These are phyloP conservation scores for Penstemon barbatus DNA, from an alignment of 257 asterid species.

Conservation along the genomic window DNA sequence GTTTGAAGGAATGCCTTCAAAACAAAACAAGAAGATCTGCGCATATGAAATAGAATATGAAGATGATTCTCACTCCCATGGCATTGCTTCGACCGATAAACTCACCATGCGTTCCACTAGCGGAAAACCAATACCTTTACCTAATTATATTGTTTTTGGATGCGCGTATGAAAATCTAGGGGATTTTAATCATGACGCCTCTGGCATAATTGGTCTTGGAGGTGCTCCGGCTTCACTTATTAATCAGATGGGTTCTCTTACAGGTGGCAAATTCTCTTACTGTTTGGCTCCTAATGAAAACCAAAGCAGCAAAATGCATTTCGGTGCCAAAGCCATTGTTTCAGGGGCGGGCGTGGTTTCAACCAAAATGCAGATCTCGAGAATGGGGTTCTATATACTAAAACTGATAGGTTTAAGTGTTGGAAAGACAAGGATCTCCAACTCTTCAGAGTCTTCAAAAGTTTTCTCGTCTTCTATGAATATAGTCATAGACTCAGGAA, in stretches of 20 bases:
- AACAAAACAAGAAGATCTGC: conserved; percentile 26
- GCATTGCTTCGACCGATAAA: conserved; percentile 35
- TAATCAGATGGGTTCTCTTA: conserved; percentile 39
- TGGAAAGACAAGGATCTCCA: conserved; percentile 19
- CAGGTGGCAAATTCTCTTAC: conserved; percentile 50
- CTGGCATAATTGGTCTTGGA: conserved; percentile 57
- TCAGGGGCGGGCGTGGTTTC: conserved; percentile 41
- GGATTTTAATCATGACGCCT: conserved; percentile 11
- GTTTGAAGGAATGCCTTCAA: conserved; percentile 28
- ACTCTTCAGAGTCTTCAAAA: neutral
- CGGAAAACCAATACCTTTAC: conserved; percentile 25
- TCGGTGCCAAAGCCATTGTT: conserved; percentile 37
- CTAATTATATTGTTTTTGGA: conserved; percentile 38
- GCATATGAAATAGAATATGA: conserved; percentile 21
- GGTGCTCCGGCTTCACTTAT: conserved; percentile 36
- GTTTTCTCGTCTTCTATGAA: neutral
- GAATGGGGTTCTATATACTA: conserved; percentile 25
- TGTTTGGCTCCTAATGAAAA: conserved; percentile 38
- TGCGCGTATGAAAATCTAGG: conserved; percentile 41
- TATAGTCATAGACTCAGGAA: conserved; percentile 46
- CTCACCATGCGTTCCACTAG: conserved; percentile 35
- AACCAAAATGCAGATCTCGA: conserved; percentile 20
- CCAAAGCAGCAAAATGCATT: conserved; percentile 40
- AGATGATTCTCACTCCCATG: conserved; percentile 26
- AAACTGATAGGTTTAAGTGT: conserved; percentile 43